A percentile compares a stretch with the other conserved stretches of the same genome.
phyloP scores from a whole-genome alignment of 495 filamentous ascomycete species.

The Neurospora sp. region DNA sequence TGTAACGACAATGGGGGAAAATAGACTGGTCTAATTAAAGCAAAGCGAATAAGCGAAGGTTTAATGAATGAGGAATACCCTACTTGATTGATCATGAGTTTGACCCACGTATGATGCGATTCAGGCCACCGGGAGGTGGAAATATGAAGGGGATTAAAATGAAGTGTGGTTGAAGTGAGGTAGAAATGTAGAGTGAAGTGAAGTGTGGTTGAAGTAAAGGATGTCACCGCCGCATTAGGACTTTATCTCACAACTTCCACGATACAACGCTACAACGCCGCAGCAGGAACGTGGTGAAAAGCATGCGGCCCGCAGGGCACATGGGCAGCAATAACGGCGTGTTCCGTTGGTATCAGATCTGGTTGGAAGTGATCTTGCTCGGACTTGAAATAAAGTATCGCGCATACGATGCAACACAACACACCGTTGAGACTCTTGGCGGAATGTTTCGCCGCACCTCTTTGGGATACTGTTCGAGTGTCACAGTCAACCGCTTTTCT shows the following conservation, averaged over 20 bases:
- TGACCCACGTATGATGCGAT: not conserved
- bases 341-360: not conserved
- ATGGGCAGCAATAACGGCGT: not conserved
- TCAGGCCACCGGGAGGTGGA: too few relatives aligned
- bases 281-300: not conserved
- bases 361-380: not conserved
- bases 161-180: not conserved
- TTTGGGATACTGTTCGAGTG: not conserved
- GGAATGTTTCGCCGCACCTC: not conserved
- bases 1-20: not conserved
- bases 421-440: not conserved
- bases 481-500: not conserved
- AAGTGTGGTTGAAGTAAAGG: not conserved
- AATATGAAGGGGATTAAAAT: not conserved
- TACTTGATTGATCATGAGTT: not conserved
- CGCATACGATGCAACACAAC: not conserved
- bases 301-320: not conserved
- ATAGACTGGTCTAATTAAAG: not conserved
- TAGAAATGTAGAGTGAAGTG: not conserved
- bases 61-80: not conserved
- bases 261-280: not conserved
- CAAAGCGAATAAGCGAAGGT: not conserved
- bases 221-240: not conserved
- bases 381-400: not conserved
- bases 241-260: not conserved